A percentile compares a stretch with the other conserved stretches of the same genome.
Evolutionary conservation across 495 filamentous ascomycete genomes (phyloP).

Genomic region (Aspergillus conjunctus): DNA sequence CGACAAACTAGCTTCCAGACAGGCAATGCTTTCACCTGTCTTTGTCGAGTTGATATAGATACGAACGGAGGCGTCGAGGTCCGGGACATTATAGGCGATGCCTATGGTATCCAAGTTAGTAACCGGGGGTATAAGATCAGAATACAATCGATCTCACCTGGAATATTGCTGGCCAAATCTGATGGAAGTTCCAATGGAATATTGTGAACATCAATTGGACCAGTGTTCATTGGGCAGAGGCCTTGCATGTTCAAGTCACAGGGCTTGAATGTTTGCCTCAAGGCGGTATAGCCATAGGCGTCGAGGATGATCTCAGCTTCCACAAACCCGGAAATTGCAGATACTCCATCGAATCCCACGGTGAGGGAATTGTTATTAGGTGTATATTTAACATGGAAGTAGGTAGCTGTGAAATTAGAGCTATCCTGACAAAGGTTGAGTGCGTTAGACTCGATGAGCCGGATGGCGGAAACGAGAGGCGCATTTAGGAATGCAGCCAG

Average conservation of each 20-base stretch:
- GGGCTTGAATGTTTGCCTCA: constrained; percentile 69
- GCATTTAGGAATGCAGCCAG: constrained; percentile 40
- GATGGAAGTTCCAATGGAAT: constrained; percentile 64
- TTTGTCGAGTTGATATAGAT: constrained; percentile 73
- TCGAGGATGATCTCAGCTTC: constrained; percentile 72
- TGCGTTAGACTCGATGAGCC: constrained; percentile 69
- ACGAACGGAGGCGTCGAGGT: constrained; percentile 85
- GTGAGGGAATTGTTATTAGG: constrained; percentile 70
- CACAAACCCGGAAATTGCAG: constrained; percentile 83
- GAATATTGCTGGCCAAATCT: constrained; percentile 64
- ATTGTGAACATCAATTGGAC: constrained; percentile 69
- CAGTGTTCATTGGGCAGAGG: constrained; percentile 91
- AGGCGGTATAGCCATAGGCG: constrained; percentile 77
- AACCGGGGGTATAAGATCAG: not conserved
- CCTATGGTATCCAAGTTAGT: constrained; percentile 32
- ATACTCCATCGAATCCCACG: constrained; percentile 80
- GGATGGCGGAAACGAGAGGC: constrained; percentile 43
- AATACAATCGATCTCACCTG: constrained; percentile 31
- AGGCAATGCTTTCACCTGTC: constrained; percentile 69
- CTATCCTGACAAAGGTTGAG: constrained; percentile 76
- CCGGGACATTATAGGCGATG: constrained; percentile 88
- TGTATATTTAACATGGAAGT: constrained; percentile 81
- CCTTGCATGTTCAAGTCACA: constrained; percentile 71
- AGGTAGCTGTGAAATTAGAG: constrained; percentile 77
- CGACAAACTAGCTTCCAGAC: constrained; percentile 84